A percentile compares a stretch with the other conserved stretches of the same genome.
phyloP scores from a whole-genome alignment of 2,329 filamentous ascomycete genomes.

The Trichoderma breve region DNA sequence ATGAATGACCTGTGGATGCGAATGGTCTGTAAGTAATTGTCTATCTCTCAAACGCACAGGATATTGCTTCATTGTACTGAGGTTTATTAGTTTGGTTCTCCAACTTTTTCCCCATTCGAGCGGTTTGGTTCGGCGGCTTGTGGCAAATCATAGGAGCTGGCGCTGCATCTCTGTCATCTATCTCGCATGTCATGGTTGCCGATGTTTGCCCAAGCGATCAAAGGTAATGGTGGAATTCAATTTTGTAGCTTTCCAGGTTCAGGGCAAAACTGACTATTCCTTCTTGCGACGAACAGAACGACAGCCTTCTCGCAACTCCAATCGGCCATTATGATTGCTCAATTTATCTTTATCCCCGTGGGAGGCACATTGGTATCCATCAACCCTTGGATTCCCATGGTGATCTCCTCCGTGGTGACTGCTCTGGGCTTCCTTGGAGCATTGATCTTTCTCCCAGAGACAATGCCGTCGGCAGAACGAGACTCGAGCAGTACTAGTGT shows the following conservation, averaged over 20 bases:
- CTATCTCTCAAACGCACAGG: neutral
- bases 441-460: neutral
- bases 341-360: neutral
- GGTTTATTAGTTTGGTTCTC: neutral
- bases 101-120: neutral
- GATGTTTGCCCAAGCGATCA: neutral
- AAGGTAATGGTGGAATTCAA: neutral
- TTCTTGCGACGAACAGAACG: neutral
- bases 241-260: neutral
- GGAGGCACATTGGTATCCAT: neutral
- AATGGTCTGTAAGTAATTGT: neutral
- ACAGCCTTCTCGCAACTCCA: neutral
- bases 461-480: neutral
- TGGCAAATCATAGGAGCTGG: neutral
- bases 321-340: neutral
- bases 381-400: neutral
- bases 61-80: neutral
- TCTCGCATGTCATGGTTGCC: neutral
- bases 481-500: neutral
- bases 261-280: neutral
- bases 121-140: neutral
- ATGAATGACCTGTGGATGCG: neutral
- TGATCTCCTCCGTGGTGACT: neutral
- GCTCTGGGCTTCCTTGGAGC: neutral
- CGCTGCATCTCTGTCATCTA: neutral